Conservation (phyloP, 1,284 basidiomycete species). For the Ganoderma sinense region DNA sequence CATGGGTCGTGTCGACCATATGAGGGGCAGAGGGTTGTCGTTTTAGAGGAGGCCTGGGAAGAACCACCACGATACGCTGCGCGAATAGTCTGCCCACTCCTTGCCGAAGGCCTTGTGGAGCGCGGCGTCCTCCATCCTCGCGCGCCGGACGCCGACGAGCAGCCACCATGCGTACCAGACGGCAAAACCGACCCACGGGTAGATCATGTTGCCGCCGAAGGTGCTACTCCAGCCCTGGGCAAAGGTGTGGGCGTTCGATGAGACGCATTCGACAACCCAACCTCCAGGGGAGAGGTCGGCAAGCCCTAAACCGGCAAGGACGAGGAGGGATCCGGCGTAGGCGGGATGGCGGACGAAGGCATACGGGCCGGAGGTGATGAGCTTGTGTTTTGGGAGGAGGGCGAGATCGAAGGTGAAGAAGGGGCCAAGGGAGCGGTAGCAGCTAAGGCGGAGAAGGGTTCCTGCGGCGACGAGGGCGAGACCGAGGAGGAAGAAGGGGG, state of each 20-base stretch:
- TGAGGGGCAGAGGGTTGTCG: constrained; percentile 26
- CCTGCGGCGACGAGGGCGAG: constrained; percentile 56
- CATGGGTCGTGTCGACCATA: constrained; percentile 33
- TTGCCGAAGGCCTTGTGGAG: constrained; percentile 56
- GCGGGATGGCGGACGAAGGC: constrained; percentile 51
- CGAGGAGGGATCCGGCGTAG: constrained; percentile 39
- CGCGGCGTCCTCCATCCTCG: constrained; percentile 60
- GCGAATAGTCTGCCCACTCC: constrained; percentile 62
- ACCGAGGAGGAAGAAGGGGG: constrained; percentile 58
- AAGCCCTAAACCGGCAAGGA: constrained; percentile 58
- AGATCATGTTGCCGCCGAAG: constrained; percentile 19
- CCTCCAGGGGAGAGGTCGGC: constrained; percentile 61
- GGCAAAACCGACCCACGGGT: constrained; percentile 48
- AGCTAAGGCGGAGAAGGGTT: constrained; percentile 46
- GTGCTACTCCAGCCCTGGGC: constrained; percentile 7
- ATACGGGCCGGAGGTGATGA: constrained; percentile 64
- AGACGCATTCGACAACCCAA: constrained; percentile 59
- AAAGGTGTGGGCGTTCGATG: constrained; percentile 29
- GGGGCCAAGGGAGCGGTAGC: constrained; percentile 52
- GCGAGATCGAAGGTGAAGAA: constrained; percentile 73
- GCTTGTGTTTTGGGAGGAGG: constrained; percentile 59
- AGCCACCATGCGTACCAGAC: constrained; percentile 62
- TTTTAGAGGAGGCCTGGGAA: constrained; percentile 51
- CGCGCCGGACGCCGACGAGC: constrained; percentile 56
- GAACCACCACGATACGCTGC: constrained; percentile 60